Conservation (phyloP, 306 rosid genomes). For the Argentina anserina region DNA sequence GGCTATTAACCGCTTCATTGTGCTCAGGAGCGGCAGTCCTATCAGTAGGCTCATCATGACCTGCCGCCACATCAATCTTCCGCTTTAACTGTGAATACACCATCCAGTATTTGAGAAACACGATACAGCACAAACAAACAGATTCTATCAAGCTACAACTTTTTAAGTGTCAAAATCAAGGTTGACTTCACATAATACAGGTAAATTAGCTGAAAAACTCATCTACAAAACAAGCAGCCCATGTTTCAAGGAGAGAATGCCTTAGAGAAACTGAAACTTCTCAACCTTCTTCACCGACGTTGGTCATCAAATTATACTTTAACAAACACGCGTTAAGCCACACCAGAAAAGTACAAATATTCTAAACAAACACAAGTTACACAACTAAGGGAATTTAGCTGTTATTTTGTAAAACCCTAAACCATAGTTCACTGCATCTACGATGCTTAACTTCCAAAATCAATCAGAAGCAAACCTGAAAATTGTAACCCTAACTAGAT, state of each 20-base stretch:
- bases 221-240: not conserved
- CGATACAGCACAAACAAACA: constrained; percentile 20
- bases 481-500: not conserved
- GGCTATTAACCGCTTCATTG: constrained; percentile 45
- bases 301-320: not conserved
- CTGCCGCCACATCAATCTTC: constrained; percentile 54
- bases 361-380: not conserved
- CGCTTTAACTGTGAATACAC: constrained; percentile 63
- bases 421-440: not conserved
- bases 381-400: not conserved
- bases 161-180: not conserved
- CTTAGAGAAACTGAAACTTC: not conserved
- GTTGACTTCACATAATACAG: not conserved
- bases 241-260: not conserved
- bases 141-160: not conserved
- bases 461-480: not conserved
- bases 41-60: constrained; percentile 60
- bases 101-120: constrained; percentile 17
- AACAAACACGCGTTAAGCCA: not conserved
- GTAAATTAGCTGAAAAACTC: not conserved
- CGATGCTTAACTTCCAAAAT: not conserved
- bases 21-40: constrained; percentile 46
- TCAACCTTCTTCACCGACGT: not conserved
- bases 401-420: not conserved
- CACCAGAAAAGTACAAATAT: not conserved